Conservation (phyloP, 1,284 basidiomycete species). For the Leccinum subrobustum region DNA sequence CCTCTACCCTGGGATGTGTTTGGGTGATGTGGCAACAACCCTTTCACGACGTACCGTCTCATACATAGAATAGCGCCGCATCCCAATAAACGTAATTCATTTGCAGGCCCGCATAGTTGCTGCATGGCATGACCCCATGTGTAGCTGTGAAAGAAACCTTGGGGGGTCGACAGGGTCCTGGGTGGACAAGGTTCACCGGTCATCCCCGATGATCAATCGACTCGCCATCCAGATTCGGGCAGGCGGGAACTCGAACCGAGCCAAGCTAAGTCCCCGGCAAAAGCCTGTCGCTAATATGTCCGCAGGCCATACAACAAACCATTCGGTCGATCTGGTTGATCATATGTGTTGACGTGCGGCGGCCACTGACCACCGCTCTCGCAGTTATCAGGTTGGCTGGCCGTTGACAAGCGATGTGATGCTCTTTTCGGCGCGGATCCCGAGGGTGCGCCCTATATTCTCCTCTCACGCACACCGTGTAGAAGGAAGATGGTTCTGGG, state of each 20-base stretch:
- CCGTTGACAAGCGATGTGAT: not conserved
- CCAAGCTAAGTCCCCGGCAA: conserved; percentile 11
- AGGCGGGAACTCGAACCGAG: conserved; percentile 8
- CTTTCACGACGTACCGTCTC: conserved; percentile 27
- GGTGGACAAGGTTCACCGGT: conserved; percentile 15
- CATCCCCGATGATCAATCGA: conserved; percentile 16
- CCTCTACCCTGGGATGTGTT: conserved; percentile 42
- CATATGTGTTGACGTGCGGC: conserved; percentile 19
- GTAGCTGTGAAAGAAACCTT: conserved; percentile 19
- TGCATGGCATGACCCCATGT: conserved; percentile 30
- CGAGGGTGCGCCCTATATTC: conserved; percentile 3
- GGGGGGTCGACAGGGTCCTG: conserved; percentile 18
- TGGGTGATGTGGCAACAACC: conserved; percentile 33
- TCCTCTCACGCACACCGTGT: conserved; percentile 9
- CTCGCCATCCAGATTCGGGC: conserved; percentile 27
- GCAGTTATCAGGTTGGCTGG: conserved; percentile 10
- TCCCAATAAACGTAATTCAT: conserved; percentile 34
- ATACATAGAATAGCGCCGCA: conserved; percentile 27
- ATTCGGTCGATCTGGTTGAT: conserved; percentile 9
- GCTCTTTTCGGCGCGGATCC: conserved; percentile 8
- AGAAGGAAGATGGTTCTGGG: not conserved
- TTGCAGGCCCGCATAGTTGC: conserved; percentile 26
- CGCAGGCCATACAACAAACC: conserved; percentile 18
- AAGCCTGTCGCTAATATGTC: conserved; percentile 17
- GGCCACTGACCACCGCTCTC: conserved; percentile 3